Conservation (phyloP, 106 monocot genomes). For the Gastrodia elata region DNA sequence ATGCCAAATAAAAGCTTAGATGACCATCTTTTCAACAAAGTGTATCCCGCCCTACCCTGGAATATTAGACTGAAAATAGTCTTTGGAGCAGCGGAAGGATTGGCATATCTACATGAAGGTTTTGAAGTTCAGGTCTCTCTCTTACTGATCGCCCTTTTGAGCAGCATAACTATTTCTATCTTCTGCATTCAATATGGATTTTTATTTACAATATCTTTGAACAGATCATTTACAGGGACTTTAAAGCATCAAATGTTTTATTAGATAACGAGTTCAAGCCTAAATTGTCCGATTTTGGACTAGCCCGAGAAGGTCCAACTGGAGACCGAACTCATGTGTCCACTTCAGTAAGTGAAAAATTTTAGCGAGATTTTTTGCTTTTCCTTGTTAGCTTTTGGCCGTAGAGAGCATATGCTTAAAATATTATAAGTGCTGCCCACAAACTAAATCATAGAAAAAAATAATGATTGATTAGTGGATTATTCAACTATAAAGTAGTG, state of each 20-base stretch:
- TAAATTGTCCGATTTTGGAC: slow-evolving; percentile 25
- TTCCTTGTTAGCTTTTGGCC: not conserved
- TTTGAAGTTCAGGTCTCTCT: slow-evolving; percentile 19
- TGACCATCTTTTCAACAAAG: slow-evolving; percentile 22
- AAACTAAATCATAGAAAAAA: too few species aligned
- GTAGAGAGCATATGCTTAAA: not conserved
- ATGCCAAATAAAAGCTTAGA: slow-evolving; percentile 21
- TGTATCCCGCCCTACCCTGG: slow-evolving; percentile 20
- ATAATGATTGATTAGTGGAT: too few species aligned
- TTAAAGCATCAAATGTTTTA: slow-evolving; percentile 23
- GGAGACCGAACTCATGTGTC: slow-evolving; percentile 20
- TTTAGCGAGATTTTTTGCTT: too few species aligned
- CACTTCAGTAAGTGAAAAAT: slow-evolving; percentile 13
- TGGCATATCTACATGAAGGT: slow-evolving; percentile 24
- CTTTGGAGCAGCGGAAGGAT: slow-evolving; percentile 23
- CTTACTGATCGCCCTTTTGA: not conserved
- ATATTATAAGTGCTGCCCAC: too few species aligned
- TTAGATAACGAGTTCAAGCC: slow-evolving; percentile 21
- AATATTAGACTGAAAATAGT: slow-evolving; percentile 19
- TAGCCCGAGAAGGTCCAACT: slow-evolving; percentile 17
- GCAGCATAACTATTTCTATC: not conserved
- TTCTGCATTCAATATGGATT: not conserved
- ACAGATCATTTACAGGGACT: slow-evolving; percentile 20
- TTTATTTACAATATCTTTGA: not conserved
- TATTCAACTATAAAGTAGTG: too few species aligned